A percentile compares a stretch with the other conserved stretches of the same genome.
Evolutionary conservation across 2,329 filamentous ascomycete species (phyloP).

Genomic region (Fusarium neocosmosporiellum): DNA sequence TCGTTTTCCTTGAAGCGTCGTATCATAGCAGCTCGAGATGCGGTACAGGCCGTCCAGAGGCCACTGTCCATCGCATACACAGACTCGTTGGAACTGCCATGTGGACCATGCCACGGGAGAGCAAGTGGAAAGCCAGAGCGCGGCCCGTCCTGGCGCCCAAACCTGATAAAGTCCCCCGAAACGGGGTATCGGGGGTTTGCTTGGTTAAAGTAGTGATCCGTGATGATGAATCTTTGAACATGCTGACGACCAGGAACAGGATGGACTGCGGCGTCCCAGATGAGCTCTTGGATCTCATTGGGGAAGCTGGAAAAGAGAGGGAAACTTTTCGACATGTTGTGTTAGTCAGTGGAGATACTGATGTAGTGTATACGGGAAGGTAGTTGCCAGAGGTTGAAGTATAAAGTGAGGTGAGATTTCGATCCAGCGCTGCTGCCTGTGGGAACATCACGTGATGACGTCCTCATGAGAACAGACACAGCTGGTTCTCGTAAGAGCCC

Average conservation of each 20-base stretch:
- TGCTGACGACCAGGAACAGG: slow-evolving; percentile 6
- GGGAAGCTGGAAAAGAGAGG: slow-evolving; percentile 3
- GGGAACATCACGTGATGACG: not conserved
- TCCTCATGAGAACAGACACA: not conserved
- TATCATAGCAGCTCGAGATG: slow-evolving; percentile 20
- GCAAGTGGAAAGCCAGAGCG: not conserved
- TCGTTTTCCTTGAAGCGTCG: slow-evolving; percentile 17
- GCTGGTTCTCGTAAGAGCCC: not conserved
- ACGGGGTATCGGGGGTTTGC: not conserved
- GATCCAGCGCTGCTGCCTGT: not conserved
- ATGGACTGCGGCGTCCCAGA: slow-evolving; percentile 30
- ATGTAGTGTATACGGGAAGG: not conserved
- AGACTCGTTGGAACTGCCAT: slow-evolving; percentile 20
- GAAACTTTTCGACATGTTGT: not conserved
- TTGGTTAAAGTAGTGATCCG: not conserved
- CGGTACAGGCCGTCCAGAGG: slow-evolving; percentile 16
- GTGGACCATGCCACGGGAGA: slow-evolving; percentile 7
- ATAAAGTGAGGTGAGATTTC: not conserved
- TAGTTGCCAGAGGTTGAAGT: not conserved
- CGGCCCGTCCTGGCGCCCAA: not conserved
- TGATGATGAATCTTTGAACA: slow-evolving; percentile 26
- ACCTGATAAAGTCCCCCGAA: not conserved
- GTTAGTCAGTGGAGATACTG: too few relatives aligned
- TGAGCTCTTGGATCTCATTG: slow-evolving; percentile 15
- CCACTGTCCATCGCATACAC: slow-evolving; percentile 23